Evolutionary conservation across 2,329 filamentous ascomycete genomes (phyloP).

Genomic region (Calonectria pauciramosa): DNA sequence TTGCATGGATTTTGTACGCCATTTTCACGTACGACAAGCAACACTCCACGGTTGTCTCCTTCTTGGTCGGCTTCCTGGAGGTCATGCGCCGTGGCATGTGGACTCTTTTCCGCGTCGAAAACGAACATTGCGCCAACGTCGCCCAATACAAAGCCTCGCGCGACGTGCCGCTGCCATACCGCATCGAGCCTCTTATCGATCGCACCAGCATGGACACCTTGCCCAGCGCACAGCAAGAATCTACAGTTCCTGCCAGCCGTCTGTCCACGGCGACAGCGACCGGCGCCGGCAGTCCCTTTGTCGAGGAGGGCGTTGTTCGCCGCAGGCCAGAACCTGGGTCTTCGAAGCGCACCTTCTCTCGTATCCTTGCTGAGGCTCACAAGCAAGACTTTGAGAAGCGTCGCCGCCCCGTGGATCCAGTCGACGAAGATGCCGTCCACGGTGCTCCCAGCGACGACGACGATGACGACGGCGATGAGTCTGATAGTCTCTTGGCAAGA

Average conservation of each 20-base stretch:
- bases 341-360: constrained; percentile 57
- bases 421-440: constrained; percentile 39
- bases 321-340: constrained; percentile 49
- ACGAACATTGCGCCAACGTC: constrained; percentile 96
- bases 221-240: constrained; percentile 26
- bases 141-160: constrained; percentile 89
- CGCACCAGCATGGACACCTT: constrained; percentile 53
- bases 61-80: constrained; percentile 83
- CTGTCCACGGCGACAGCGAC: constrained; percentile 25
- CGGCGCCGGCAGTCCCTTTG: constrained; percentile 35
- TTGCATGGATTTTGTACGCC: constrained; percentile 94
- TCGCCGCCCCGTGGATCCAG: constrained; percentile 56
- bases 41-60: constrained; percentile 86
- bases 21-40: constrained; percentile 85
- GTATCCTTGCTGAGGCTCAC: constrained; percentile 86
- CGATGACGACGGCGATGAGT: constrained; percentile 51
- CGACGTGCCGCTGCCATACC: constrained; percentile 89
- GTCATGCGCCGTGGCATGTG: constrained; percentile 89
- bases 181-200: constrained; percentile 64
- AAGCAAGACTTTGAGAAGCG: constrained; percentile 93
- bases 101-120: constrained; percentile 95
- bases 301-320: constrained; percentile 44
- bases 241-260: constrained; percentile 23
- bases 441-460: constrained; percentile 52
- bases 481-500: constrained; percentile 44